These are phyloP conservation scores for Dalechampia spathulata DNA, from an alignment of 441 rosid genomes.

Conservation along the genomic window DNA sequence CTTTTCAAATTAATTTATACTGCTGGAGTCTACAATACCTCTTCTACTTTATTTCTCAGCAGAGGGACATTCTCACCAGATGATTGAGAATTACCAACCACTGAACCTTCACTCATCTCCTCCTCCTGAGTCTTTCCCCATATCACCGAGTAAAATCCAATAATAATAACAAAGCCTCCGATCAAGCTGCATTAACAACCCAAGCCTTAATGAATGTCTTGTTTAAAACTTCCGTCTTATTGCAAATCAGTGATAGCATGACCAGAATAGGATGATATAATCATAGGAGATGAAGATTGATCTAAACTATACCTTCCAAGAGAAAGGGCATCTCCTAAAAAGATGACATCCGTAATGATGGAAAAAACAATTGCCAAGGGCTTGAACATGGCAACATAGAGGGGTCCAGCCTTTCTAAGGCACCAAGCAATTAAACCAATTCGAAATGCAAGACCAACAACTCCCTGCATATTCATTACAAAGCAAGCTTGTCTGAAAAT, in stretches of 20 bases:
- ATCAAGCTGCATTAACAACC: conserved; percentile 39
- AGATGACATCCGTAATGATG: conserved; percentile 35
- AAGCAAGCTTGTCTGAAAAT: no score
- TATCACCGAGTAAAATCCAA: conserved; percentile 44
- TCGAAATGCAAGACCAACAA: conserved; percentile 60
- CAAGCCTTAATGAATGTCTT: no score
- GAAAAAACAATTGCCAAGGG: conserved; percentile 53
- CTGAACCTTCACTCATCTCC: conserved; percentile 15
- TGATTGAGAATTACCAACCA: conserved; percentile 13
- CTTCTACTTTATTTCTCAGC: conserved; percentile 29
- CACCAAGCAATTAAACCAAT: conserved; percentile 52
- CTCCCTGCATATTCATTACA: conserved; percentile 38
- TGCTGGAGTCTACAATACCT: no score
- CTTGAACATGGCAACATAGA: conserved; percentile 68
- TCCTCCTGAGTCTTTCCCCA: conserved; percentile 50
- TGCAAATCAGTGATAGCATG: no score
- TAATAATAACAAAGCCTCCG: conserved; percentile 37
- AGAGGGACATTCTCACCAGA: conserved; percentile 31
- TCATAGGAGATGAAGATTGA: background rate
- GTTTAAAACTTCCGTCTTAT: no score
- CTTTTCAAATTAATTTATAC: no score
- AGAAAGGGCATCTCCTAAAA: conserved; percentile 41
- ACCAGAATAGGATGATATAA: no score
- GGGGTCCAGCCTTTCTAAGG: conserved; percentile 48
- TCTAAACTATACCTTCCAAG: conserved; percentile 42